Evolutionary conservation across 805 yeast species (phyloP), one percentile per base, ranked within the genome.

Genomic region (Groenewaldozyma salmanticensis): DNA sequence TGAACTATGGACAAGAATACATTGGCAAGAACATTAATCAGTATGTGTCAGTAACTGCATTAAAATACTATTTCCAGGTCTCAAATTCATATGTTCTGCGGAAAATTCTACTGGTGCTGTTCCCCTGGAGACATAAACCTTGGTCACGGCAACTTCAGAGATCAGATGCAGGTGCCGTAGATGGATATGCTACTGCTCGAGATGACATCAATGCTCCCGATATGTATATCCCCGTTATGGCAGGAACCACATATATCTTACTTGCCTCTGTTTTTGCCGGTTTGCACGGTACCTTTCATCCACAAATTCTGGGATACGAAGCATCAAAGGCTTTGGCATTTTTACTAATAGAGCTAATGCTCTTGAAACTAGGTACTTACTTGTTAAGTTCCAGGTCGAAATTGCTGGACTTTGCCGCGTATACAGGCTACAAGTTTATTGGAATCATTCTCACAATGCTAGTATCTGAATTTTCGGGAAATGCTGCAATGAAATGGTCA

Each of bases 141-240:
- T 87, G 97, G 96, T 75, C 77, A 29, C 70, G 96, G 46, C 59
- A 55, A 43, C 43, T 59, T 21, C 54, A 49, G 39, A 55, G 69
- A 17, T 49, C 64, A 4, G 66, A 66, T 15, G 61, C 58, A 18
- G 62, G 64, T 5, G 58, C 55, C 17, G 52, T 62, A 17, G 64
- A 61, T 27, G 72, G 66, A 17, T 85, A 70, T 59, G 79, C 85
- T 2, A 77, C 84, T 7, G 96, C 99, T 13, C 63, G 73, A 35
- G 84, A 82, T 46, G 98, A 92, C 58, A 70, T 81, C 43, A 92
- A 94, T 55, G 94, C 97, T 0, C 98, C 98, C 2, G 99, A 92
- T 59, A 72, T 92, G 67, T 92, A 92, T 61, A 84, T 92, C 41
- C 99, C 99, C 16, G 62, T 85, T 46, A 92, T 94, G 96, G 84